These are phyloP conservation scores for Salix viminalis DNA, from an alignment of 345 rosid species.

Conservation along the genomic window DNA sequence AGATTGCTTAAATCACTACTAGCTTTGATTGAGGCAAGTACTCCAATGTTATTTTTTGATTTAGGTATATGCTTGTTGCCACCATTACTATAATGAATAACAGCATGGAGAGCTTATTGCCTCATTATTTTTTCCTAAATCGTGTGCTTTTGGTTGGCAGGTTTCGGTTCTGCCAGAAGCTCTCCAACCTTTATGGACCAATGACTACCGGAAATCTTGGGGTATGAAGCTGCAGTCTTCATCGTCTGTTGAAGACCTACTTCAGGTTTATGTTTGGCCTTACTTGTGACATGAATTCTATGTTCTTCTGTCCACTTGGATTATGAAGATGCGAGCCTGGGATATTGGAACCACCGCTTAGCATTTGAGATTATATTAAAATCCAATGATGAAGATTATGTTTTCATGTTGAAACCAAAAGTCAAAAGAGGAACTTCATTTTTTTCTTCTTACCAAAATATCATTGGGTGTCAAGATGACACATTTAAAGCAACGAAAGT, in stretches of 20 bases:
- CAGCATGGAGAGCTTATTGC: neutral
- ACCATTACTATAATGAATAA: neutral
- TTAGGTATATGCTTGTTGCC: neutral
- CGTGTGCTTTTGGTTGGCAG: constrained; percentile 35
- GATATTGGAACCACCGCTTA: neutral
- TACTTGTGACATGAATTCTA: neutral
- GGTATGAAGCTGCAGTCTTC: constrained; percentile 57
- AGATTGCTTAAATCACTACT: constrained; percentile 61
- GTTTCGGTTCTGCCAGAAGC: constrained; percentile 68
- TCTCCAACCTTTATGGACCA: constrained; percentile 60
- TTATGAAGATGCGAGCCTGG: neutral
- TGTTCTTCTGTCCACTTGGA: neutral
- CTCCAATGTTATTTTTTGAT: neutral
- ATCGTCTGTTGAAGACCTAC: constrained; percentile 51
- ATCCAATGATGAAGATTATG: neutral
- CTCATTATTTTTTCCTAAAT: neutral
- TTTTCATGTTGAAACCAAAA: neutral
- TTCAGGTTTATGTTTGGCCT: constrained; percentile 44
- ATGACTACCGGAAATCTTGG: constrained; percentile 53
- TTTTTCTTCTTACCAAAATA: neutral
- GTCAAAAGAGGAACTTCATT: neutral
- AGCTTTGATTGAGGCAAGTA: constrained; percentile 64
- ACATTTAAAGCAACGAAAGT: neutral
- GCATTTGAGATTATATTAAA: neutral
- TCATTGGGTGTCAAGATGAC: neutral